Evolutionary conservation across 768 basidiomycete species (phyloP).

Genomic region (Aureoboletus auriporus): DNA sequence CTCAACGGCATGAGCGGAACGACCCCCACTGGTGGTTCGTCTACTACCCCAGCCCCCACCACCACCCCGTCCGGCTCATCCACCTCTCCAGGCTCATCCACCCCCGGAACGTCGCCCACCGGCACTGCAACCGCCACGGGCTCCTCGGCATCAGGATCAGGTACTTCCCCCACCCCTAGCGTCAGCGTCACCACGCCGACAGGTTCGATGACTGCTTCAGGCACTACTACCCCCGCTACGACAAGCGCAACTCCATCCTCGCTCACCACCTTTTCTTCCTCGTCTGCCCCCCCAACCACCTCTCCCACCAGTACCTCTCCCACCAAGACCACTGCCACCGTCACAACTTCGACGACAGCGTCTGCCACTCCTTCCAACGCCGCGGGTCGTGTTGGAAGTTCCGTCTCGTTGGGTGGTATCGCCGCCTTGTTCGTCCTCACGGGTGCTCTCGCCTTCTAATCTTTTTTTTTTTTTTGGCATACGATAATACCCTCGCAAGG

Average conservation of each 20-base stretch:
- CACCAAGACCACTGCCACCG: slow-evolving; percentile 31
- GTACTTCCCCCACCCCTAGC: slow-evolving; percentile 12
- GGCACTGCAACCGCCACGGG: not conserved
- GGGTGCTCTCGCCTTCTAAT: slow-evolving; percentile 19
- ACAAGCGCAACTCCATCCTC: slow-evolving; percentile 24
- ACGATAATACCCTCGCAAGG: not conserved
- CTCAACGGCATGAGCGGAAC: slow-evolving; percentile 59
- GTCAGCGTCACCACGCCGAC: slow-evolving; percentile 6
- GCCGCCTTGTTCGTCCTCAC: slow-evolving; percentile 20
- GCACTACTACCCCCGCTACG: slow-evolving; percentile 28
- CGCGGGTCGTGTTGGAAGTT: slow-evolving; percentile 19
- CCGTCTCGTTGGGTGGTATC: slow-evolving; percentile 17
- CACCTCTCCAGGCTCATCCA: slow-evolving; percentile 12
- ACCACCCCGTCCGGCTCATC: slow-evolving; percentile 11
- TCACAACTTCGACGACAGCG: not conserved
- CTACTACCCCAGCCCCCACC: slow-evolving; percentile 9
- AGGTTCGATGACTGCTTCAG: slow-evolving; percentile 2
- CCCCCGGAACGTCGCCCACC: slow-evolving; percentile 3
- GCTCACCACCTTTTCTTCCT: slow-evolving; percentile 25
- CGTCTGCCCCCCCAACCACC: slow-evolving; percentile 31
- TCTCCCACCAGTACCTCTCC: not conserved
- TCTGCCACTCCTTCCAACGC: slow-evolving; percentile 18
- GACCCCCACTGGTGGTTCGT: slow-evolving; percentile 20
- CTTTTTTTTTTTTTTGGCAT: not conserved
- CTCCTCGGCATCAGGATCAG: slow-evolving; percentile 8